These are phyloP conservation scores for Buddleja alternifolia DNA, from an alignment of 257 asterid genomes.

Conservation along the genomic window DNA sequence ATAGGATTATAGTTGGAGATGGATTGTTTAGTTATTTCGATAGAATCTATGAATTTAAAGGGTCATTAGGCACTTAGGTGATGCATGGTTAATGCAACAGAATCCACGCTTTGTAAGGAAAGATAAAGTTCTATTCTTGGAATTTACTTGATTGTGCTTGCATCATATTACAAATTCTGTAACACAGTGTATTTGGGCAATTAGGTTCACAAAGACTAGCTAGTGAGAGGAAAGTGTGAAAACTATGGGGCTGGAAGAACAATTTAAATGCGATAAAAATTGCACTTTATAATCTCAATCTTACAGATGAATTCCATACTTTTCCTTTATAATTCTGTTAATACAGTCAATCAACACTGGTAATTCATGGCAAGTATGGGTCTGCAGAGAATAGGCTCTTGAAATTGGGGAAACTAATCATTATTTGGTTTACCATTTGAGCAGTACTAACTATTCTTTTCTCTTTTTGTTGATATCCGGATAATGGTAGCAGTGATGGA, in stretches of 20 bases:
- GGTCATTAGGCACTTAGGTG: not conserved
- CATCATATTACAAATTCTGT: not conserved
- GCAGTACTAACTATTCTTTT: constrained; percentile 14
- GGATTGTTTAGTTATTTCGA: constrained; percentile 15
- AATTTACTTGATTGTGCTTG: not conserved
- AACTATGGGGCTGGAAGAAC: constrained; percentile 12
- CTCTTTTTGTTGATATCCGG: constrained; percentile 8
- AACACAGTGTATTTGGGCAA: constrained; percentile 3
- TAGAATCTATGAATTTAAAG: not conserved
- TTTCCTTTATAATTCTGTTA: constrained; percentile 11
- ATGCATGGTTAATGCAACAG: constrained; percentile 16
- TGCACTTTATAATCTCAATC: not conserved
- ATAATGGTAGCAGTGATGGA: constrained; percentile 18
- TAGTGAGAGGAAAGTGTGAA: constrained; percentile 21
- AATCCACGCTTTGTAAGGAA: not conserved
- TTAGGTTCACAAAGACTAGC: constrained; percentile 12
- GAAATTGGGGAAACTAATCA: constrained; percentile 19
- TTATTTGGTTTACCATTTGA: constrained; percentile 19
- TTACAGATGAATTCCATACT: not conserved
- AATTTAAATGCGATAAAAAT: not conserved
- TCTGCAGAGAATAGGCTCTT: constrained; percentile 2
- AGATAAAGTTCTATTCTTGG: not conserved
- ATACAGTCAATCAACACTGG: not conserved
- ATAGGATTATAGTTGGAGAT: constrained; percentile 6
- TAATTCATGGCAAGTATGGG: constrained; percentile 21